phyloP scores from a whole-genome alignment of 805 yeast species.

The Saccharomycopsis selenospora region DNA sequence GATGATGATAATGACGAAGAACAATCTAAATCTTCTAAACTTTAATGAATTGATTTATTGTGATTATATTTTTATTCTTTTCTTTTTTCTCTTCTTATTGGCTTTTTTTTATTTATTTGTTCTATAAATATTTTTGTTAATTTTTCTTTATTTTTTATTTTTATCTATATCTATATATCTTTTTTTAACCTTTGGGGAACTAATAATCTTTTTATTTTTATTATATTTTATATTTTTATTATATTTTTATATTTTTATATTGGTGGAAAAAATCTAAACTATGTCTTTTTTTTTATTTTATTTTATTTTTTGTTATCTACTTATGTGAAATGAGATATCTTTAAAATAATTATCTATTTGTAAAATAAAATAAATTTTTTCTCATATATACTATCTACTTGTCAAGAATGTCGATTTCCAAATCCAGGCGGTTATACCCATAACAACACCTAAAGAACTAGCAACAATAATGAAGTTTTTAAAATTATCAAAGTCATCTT shows the following conservation, averaged over 20 bases:
- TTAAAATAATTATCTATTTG: not conserved
- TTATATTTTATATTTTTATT: not conserved
- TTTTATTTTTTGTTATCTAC: not conserved
- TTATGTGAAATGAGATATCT: not conserved
- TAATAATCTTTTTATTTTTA: not conserved
- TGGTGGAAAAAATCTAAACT: not conserved
- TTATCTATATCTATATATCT: conserved; percentile 2
- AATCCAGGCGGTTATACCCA: conserved; percentile 57
- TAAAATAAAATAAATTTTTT: not conserved
- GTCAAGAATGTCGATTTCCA: conserved; percentile 35
- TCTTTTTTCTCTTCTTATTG: conserved; percentile 7
- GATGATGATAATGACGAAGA: conserved; percentile 6
- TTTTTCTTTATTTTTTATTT: conserved; percentile 1
- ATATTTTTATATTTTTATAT: not conserved
- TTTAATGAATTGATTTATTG: conserved; percentile 22
- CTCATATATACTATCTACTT: not conserved
- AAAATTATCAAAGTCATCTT: conserved; percentile 39
- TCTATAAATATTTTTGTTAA: not conserved
- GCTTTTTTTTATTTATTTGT: not conserved
- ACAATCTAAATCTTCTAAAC: not conserved
- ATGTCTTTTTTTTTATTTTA: not conserved
- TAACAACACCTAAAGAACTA: conserved; percentile 61
- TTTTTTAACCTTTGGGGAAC: conserved; percentile 1
- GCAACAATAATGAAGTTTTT: conserved; percentile 54
- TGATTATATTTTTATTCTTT: conserved; percentile 23